Evolutionary conservation across 139 green algal species (phyloP).

Genomic region (Tetratostichococcus sp.): DNA sequence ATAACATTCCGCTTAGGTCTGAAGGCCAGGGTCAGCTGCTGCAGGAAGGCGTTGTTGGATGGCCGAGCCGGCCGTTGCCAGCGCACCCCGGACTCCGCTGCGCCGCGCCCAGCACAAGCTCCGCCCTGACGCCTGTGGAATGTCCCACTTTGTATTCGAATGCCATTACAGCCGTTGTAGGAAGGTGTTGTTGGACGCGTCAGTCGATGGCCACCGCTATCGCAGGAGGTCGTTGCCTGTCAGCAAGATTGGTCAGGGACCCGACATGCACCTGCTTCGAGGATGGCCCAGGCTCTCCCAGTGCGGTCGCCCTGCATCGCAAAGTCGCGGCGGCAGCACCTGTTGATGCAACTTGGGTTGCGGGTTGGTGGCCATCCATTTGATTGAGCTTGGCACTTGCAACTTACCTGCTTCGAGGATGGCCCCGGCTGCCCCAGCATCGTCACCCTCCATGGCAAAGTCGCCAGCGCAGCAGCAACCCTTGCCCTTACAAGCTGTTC

Average conservation of each 20-base stretch:
- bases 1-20: too few relatives aligned
- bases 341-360: too few relatives aligned
- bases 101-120: conserved; percentile 43
- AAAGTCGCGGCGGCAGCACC: conserved; percentile 68
- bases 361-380: too few relatives aligned
- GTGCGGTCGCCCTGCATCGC: conserved; percentile 36
- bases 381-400: too few relatives aligned
- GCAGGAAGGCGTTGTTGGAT: conserved; percentile 25
- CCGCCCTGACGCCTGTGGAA: conserved; percentile 26
- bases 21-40: too few relatives aligned
- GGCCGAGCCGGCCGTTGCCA: neutral
- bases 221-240: too few relatives aligned
- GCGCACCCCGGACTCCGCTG: conserved; percentile 8
- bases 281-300: conserved; percentile 46
- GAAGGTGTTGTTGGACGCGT: conserved; percentile 22
- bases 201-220: too few relatives aligned
- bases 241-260: too few relatives aligned
- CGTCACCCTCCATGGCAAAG: conserved; percentile 40
- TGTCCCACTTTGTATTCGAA: too few relatives aligned
- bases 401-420: neutral
- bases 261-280: conserved; percentile 53
- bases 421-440: conserved; percentile 34
- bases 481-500: too few relatives aligned
- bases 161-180: too few relatives aligned
- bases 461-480: conserved; percentile 71